These are phyloP conservation scores for Phialophora tarda DNA, from an alignment of 2,329 filamentous ascomycete genomes.

Conservation along the genomic window DNA sequence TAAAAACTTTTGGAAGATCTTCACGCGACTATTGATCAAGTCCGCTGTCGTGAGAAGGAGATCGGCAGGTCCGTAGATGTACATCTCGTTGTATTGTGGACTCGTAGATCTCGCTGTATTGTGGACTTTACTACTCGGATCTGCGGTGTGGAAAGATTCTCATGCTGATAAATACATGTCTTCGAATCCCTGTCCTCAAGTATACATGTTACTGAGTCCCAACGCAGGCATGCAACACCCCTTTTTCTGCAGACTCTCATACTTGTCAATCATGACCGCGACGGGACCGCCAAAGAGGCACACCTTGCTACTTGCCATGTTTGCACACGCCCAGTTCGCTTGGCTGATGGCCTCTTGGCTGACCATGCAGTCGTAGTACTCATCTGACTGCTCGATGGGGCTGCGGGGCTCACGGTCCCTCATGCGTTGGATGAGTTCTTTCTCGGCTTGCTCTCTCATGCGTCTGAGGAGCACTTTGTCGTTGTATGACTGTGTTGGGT, in stretches of 20 bases:
- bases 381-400: constrained; percentile 2
- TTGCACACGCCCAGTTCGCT: constrained; percentile 28
- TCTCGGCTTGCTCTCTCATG: not conserved
- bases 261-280: constrained; percentile 12
- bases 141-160: not conserved
- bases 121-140: not conserved
- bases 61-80: not conserved
- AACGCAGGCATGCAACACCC: not conserved
- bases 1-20: not conserved
- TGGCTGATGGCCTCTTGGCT: constrained; percentile 31
- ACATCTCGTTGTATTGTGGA: too few relatives aligned
- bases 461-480: not conserved
- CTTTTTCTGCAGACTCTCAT: not conserved
- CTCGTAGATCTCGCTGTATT: not conserved
- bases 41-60: not conserved
- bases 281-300: constrained; percentile 24
- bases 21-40: not conserved
- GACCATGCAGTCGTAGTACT: constrained; percentile 28
- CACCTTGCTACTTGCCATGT: constrained; percentile 7
- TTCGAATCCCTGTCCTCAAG: not conserved
- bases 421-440: constrained; percentile 1
- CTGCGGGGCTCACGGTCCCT: not conserved
- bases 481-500: not conserved
- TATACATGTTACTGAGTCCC: not conserved
- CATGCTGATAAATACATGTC: not conserved